Base-by-base conservation (phyloP, 129 eudicot genomes). In the Arctium minus region DNA sequence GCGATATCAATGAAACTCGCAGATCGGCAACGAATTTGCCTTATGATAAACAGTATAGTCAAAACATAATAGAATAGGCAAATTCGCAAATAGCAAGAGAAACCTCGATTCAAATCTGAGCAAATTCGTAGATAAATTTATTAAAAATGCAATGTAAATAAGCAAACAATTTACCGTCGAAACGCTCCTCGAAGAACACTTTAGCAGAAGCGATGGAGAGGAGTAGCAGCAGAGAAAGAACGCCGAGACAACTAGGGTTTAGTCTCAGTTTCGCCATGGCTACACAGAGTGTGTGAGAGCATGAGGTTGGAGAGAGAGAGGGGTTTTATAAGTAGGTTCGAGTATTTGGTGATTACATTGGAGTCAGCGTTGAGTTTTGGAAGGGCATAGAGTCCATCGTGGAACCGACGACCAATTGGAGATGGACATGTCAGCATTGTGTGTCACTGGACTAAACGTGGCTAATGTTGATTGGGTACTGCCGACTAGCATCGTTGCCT, bases 121-220 rank as follows among this genome's bases (percentile, higher is more conserved):
- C 74, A 71, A 77, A 79, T 44, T 4, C 37, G 46, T 32, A 76
- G 13, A 80, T 75, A 74, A 74, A 46, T 53, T 36, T 31, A 39
- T 39, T 40, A 50, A 12, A 80, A 48, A 33, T 56, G 44, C 30
- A 77, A 7, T n/a, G 9, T 71, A 38, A 70, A n/a, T 44, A 64
- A 33, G 27, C 4, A 37, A 2, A 69, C 72, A 70, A 64, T 2
- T 70, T 86, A 95, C 98, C 98, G 6, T 87, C 89, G 53, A 95
- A 95, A 11, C 97, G 97, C 74, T 95, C 99, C 80, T 93, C 97
- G 87, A 95, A 93, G 93, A 91, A 84, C 39, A 92, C 90, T 74
- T 88, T 81, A 33, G 98, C 93, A 9, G 97, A 88, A 60, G 91
- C 88, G 72, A 86, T 53, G 35, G 93, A 88, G 50, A 93, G 53